Evolutionary conservation across 1,284 basidiomycete genomes (phyloP).

Genomic region (Leccinum pachyderme): DNA sequence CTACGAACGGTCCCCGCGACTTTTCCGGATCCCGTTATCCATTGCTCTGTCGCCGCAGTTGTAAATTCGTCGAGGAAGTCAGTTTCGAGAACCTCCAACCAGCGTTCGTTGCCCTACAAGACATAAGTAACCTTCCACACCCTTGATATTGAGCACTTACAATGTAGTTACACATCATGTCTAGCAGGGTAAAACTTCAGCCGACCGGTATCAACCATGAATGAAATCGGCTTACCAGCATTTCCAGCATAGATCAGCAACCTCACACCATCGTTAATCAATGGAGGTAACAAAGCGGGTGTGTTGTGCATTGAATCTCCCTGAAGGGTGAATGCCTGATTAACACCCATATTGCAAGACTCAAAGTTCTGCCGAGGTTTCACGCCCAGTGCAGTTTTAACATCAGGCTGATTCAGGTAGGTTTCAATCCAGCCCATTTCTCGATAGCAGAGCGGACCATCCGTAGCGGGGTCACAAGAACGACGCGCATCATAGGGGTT

Average conservation of each 20-base stretch:
- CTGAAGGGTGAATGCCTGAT: slow-evolving; percentile 56
- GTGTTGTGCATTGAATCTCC: slow-evolving; percentile 73
- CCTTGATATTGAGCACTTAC: slow-evolving; percentile 37
- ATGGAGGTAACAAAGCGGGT: slow-evolving; percentile 58
- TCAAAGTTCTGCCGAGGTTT: slow-evolving; percentile 48
- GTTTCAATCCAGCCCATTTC: slow-evolving; percentile 68
- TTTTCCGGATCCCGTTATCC: slow-evolving; percentile 49
- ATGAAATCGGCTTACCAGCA: slow-evolving; percentile 39
- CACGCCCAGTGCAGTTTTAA: slow-evolving; percentile 67
- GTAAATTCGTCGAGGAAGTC: slow-evolving; percentile 63
- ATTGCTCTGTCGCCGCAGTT: slow-evolving; percentile 50
- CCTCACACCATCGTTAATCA: slow-evolving; percentile 69
- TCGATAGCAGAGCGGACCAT: slow-evolving; percentile 58
- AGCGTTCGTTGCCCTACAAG: slow-evolving; percentile 65
- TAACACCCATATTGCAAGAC: slow-evolving; percentile 48
- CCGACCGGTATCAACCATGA: background rate
- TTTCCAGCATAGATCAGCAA: slow-evolving; percentile 74
- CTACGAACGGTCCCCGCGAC: slow-evolving; percentile 57
- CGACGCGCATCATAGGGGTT: slow-evolving; percentile 86
- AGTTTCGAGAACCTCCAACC: slow-evolving; percentile 63
- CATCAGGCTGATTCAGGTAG: slow-evolving; percentile 57
- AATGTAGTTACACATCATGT: slow-evolving; percentile 81
- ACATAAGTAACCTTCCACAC: slow-evolving; percentile 19
- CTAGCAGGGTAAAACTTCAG: slow-evolving; percentile 33
- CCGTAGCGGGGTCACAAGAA: slow-evolving; percentile 67